Conservation (phyloP, 2,329 filamentous ascomycete species). For the Colletotrichum spaethianum region DNA sequence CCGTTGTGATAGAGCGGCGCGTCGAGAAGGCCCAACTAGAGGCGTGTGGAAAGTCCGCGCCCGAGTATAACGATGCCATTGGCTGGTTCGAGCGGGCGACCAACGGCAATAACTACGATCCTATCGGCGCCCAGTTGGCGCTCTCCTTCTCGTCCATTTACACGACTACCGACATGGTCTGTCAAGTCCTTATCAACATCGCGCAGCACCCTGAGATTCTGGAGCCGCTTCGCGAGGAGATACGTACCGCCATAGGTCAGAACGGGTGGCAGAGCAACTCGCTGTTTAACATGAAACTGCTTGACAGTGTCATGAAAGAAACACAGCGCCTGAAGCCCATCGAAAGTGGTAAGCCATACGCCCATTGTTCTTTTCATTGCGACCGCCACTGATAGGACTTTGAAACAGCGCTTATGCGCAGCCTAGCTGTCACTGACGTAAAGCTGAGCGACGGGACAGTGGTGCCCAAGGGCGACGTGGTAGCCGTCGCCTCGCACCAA, state of each 20-base stretch:
- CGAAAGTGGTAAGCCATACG: background rate
- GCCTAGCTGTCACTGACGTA: background rate
- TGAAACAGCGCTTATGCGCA: no score
- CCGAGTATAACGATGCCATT: background rate
- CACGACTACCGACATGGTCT: background rate
- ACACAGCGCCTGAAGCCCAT: conserved; percentile 45
- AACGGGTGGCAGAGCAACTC: conserved; percentile 54
- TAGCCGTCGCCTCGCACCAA: background rate
- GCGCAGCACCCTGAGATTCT: conserved; percentile 55
- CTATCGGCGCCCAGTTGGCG: background rate
- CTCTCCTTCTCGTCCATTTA: background rate
- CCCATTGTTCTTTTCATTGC: no score
- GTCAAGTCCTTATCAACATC: conserved; percentile 51
- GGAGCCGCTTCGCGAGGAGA: conserved; percentile 58
- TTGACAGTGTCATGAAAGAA: conserved; percentile 60
- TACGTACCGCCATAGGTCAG: conserved; percentile 50
- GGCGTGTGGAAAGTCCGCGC: background rate
- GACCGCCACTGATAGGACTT: no score
- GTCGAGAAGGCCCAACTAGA: background rate
- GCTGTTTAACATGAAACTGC: conserved; percentile 54
- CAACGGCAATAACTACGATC: background rate
- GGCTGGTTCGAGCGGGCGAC: background rate
- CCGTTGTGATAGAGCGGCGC: background rate
- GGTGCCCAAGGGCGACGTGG: conserved; percentile 16
- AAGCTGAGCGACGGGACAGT: conserved; percentile 1